A percentile compares a stretch with the other conserved stretches of the same genome.
Conservation (phyloP, 331 rosid genomes). For the Dryas integrifolia region DNA sequence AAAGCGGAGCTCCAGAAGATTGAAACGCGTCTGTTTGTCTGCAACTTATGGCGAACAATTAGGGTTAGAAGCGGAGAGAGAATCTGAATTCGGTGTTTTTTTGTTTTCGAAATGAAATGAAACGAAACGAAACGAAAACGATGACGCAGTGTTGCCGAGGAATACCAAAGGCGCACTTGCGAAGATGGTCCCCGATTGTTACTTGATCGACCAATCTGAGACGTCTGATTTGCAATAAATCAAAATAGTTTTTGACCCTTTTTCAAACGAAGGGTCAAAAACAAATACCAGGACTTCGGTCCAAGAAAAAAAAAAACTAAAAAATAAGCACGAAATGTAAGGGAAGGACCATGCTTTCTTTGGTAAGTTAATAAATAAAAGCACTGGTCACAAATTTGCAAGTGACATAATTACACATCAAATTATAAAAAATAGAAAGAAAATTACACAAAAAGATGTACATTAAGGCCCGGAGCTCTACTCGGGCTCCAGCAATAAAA, state of each 20-base stretch:
- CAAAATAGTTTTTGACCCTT: not conserved
- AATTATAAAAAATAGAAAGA: not conserved
- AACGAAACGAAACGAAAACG: not conserved
- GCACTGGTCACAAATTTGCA: too few relatives aligned
- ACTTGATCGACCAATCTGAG: constrained; percentile 5
- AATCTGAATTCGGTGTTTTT: not conserved
- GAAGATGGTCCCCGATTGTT: not conserved
- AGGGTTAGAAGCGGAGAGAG: not conserved
- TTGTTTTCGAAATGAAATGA: not conserved
- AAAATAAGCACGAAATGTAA: not conserved
- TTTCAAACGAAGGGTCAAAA: not conserved
- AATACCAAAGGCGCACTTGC: not conserved
- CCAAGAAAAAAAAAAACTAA: not conserved
- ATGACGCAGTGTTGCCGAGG: not conserved
- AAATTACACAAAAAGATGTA: too few relatives aligned
- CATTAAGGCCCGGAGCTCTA: too few relatives aligned
- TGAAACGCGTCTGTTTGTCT: not conserved
- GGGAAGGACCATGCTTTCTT: too few relatives aligned
- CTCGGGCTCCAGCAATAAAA: too few relatives aligned
- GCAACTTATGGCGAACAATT: not conserved
- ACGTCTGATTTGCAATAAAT: not conserved
- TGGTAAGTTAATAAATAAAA: too few relatives aligned
- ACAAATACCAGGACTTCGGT: not conserved
- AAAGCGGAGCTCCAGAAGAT: constrained; percentile 10
- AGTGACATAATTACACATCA: not conserved